Evolutionary conservation across 2,329 filamentous ascomycete species (phyloP), one percentile per base, ranked within the genome.

Genomic region (Colletotrichum sp.): DNA sequence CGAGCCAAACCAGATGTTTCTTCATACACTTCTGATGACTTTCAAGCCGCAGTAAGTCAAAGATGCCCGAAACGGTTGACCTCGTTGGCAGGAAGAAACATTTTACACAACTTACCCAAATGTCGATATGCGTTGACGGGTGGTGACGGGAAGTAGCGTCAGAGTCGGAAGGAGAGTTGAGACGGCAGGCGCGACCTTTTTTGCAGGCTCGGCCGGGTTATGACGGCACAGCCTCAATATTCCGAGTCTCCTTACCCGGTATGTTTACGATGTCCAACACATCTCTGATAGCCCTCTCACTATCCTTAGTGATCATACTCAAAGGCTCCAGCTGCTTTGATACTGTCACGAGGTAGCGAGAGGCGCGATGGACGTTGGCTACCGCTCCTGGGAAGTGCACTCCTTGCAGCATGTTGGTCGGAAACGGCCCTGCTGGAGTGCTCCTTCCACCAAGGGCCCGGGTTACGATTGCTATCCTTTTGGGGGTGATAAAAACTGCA

Each of bases 201-300:
- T n/a, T 12, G 39, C 39, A 44, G 39, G 39, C 18, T 44, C 39
- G 15, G 8, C 36, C 36, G 16, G 15, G 36, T 39, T 5, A 39
- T 4, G 36, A 39, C 36, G 36, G 1, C 36, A 39, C 3, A 39
- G 36, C 15, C 18, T 44, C 39, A 10, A 44, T n/a, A 44, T 44
- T 44, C n/a, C n/a, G 1, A 21, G 3, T 8, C 44, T 12, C 10
- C 12, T 5, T 0, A 52, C 0, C 12, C n/a, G 16, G 1, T 6
- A 52, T 52, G 44, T 52, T 13, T 0, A 52, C n/a, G 10, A 4
- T 7, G n/a, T 52, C 6, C 3, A 21, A 0, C 10, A 21, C n/a
- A 4, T 18, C 10, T 1, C 12, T 7, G 1, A 52, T 0, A 12
- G n/a, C 10, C 6, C 44, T 52, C 44, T 21, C 44, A 21, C 12